Evolutionary conservation across 257 asterid species (phyloP), one percentile per base, ranked within the genome.

Genomic region (Eustoma russellianum): DNA sequence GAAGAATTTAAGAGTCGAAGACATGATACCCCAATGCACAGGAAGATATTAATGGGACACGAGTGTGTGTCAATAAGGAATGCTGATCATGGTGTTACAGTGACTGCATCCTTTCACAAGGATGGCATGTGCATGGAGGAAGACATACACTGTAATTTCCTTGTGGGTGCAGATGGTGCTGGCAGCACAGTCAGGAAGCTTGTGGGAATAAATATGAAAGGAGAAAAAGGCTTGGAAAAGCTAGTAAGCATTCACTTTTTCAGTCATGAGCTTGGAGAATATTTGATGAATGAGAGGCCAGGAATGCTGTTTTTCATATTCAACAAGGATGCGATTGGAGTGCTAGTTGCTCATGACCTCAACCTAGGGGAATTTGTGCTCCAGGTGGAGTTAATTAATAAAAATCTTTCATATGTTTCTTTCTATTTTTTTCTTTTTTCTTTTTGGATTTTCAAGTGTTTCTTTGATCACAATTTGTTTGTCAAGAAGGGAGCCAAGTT

Each of bases 221-320:
- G 98, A 41, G 81, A 83, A 70, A 75, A 68, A 56, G 82, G 80
- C 68, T 60, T 91, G 78, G 95, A 91, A 64, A 84, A 80, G 63
- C 98, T 91, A 52, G 75, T 91, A 38, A 91, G 96, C 61, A 75
- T 91, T 33, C 98, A 91, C 80, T 91, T 91, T 70, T 62, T 55
- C 52, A 86, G 96, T 76, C 65, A 57, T 58, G 87, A 80, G 55
- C 86, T 91, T 35, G 98, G 98, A 49, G 67, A 76, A 55, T 86
- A 83, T 74, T 73, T 91, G 74, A 81, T 82, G 56, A 75, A 73
- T 17, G 83, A 91, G 78, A 82, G 87, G 61, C 96, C 96, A 3
- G 98, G 98, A 56, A 91, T 86, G 98, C 77, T 91, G 50, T 91
- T 82, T 76, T 91, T 91, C 70, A 57, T 91, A 56, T 91, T 86